Conservation (phyloP, 2,329 filamentous ascomycete species). For the Trichoderma harzianum region DNA sequence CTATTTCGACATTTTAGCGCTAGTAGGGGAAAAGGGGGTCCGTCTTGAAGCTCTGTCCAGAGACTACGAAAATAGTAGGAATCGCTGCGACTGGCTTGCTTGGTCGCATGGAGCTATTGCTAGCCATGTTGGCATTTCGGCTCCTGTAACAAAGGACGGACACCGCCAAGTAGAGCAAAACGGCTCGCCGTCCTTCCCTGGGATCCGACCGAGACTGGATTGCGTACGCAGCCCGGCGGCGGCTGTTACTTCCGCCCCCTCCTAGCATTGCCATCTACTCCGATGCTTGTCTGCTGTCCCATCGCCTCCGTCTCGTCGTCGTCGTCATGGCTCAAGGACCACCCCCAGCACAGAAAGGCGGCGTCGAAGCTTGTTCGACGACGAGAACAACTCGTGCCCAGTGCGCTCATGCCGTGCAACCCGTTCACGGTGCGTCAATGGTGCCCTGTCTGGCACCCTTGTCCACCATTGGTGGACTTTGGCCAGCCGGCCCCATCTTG, state of each 20-base stretch:
- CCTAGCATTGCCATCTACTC: neutral
- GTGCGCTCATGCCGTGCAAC: conserved; percentile 18
- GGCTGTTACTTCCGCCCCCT: neutral
- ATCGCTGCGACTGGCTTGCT: neutral
- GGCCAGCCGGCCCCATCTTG: neutral
- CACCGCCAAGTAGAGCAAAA: conserved; percentile 4
- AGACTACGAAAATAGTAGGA: neutral
- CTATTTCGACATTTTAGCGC: neutral
- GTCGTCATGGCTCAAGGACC: neutral
- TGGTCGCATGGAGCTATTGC: neutral
- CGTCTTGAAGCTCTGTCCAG: neutral
- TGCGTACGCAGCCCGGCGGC: conserved; percentile 1
- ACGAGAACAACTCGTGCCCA: conserved; percentile 6
- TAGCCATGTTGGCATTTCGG: neutral
- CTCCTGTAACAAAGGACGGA: conserved; percentile 8
- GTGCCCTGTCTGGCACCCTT: neutral
- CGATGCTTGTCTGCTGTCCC: conserved; percentile 2
- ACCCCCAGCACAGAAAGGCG: conserved; percentile 6
- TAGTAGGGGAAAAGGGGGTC: neutral
- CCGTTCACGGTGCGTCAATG: conserved; percentile 14
- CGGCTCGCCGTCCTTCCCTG: neutral
- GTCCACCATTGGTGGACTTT: conserved; percentile 16
- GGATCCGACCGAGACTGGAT: neutral
- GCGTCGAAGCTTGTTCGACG: conserved; percentile 11
- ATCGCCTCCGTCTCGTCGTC: neutral